These are phyloP conservation scores for Coprinopsis strossmayeri DNA, from an alignment of 768 basidiomycete genomes.

Conservation along the genomic window DNA sequence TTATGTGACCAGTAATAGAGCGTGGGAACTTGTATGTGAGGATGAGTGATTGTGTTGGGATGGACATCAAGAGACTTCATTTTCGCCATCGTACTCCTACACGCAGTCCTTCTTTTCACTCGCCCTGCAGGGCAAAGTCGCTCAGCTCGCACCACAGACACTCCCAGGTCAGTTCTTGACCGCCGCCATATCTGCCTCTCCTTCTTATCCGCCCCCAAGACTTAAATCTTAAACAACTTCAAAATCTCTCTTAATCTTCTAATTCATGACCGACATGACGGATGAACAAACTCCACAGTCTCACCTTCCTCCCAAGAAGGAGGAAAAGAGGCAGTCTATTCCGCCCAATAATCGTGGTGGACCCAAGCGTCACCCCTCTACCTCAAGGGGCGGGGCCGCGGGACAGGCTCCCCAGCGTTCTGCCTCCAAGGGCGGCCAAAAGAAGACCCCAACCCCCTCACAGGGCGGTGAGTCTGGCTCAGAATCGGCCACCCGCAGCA, in stretches of 20 bases:
- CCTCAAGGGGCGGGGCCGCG: constrained; percentile 35
- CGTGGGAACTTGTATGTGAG: too few species aligned
- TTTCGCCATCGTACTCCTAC: constrained; percentile 36
- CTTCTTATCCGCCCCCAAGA: constrained; percentile 7
- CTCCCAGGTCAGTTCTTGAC: constrained; percentile 36
- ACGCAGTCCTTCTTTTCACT: constrained; percentile 63
- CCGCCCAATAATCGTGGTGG: constrained; percentile 33
- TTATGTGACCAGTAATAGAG: too few species aligned
- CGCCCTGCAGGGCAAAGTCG: constrained; percentile 89
- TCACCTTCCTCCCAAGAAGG: constrained; percentile 54
- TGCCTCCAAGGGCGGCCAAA: constrained; percentile 62
- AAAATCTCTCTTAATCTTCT: constrained; percentile 16
- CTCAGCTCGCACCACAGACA: constrained; percentile 36
- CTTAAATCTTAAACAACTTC: constrained; percentile 20
- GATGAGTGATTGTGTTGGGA: constrained; percentile 20
- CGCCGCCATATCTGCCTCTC: not conserved
- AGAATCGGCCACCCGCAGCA: constrained; percentile 62
- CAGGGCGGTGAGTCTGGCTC: constrained; percentile 60
- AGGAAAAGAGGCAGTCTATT: constrained; percentile 61
- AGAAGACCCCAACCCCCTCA: constrained; percentile 41
- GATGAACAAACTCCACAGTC: constrained; percentile 65
- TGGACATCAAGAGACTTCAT: constrained; percentile 38
- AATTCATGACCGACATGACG: constrained; percentile 80
- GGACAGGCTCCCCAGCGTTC: constrained; percentile 45
- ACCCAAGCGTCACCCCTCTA: constrained; percentile 53